phyloP scores from a whole-genome alignment of 345 rosid species.

The Moringa oleifera region DNA sequence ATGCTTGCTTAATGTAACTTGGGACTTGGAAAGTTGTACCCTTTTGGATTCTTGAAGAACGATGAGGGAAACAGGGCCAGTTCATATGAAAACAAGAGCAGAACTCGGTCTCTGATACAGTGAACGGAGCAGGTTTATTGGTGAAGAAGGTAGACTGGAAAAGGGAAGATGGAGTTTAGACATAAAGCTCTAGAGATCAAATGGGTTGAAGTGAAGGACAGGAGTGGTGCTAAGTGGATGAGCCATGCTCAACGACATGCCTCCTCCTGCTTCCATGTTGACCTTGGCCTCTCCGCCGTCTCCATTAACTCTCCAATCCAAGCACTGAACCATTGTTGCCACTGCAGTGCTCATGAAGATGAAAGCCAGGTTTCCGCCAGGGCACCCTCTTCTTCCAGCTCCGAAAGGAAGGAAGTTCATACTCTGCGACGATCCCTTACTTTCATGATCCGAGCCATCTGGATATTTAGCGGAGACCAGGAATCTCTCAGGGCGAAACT shows the following conservation, averaged over 20 bases:
- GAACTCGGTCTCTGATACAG: too few relatives aligned
- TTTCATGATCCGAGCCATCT: conserved; percentile 14
- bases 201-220: conserved; percentile 24
- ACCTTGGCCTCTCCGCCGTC: not conserved
- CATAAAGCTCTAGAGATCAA: not conserved
- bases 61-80: too few relatives aligned
- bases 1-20: too few relatives aligned
- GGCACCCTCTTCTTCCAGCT: conserved; percentile 34
- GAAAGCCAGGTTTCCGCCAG: conserved; percentile 20
- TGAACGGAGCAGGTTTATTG: too few relatives aligned
- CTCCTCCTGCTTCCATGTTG: conserved; percentile 26
- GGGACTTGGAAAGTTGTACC: too few relatives aligned
- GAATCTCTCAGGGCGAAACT: conserved; percentile 30
- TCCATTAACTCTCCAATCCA: conserved; percentile 24
- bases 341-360: conserved; percentile 15
- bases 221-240: conserved; percentile 27
- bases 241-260: conserved; percentile 26
- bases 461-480: conserved; percentile 14
- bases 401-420: conserved; percentile 27
- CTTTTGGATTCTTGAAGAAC: too few relatives aligned
- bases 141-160: too few relatives aligned
- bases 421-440: conserved; percentile 11
- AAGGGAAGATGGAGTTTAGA: too few relatives aligned
- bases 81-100: too few relatives aligned
- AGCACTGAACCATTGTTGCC: conserved; percentile 28